A percentile compares a stretch with the other conserved stretches of the same genome.
phyloP scores from a whole-genome alignment of 768 basidiomycete genomes.

The Candolleomyces aberdarensis region DNA sequence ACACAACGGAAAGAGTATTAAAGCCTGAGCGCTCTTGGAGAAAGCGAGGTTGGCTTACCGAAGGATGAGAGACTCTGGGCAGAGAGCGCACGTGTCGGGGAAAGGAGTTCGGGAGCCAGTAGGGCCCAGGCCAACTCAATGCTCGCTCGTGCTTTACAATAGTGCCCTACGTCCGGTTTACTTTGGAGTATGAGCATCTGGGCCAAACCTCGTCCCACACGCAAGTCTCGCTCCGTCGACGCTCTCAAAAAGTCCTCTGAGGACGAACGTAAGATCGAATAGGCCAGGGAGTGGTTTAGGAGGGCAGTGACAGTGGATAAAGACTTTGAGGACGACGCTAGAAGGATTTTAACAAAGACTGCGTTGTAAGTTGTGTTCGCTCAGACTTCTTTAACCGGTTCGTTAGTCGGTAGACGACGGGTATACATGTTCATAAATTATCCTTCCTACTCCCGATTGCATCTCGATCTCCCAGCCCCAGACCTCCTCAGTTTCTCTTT shows the following conservation, averaged over 20 bases:
- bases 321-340: conserved; percentile 65
- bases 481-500: too few species aligned
- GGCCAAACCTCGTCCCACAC: conserved; percentile 83
- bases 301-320: conserved; percentile 60
- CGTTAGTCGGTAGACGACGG: too few species aligned
- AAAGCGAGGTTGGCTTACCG: conserved; percentile 81
- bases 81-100: conserved; percentile 88
- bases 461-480: too few species aligned
- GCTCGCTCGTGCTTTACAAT: conserved; percentile 85
- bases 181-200: conserved; percentile 93
- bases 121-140: conserved; percentile 77
- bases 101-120: conserved; percentile 39
- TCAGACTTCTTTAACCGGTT: too few species aligned
- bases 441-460: too few species aligned
- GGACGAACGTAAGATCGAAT: conserved; percentile 91
- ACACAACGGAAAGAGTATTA: conserved; percentile 86
- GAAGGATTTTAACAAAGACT: too few species aligned
- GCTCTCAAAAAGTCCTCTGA: conserved; percentile 91
- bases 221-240: conserved; percentile 88
- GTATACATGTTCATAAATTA: too few species aligned
- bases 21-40: conserved; percentile 86
- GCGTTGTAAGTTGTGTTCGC: too few species aligned
- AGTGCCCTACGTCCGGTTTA: conserved; percentile 84
- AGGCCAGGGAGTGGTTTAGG: conserved; percentile 92
- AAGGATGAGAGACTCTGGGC: conserved; percentile 87